A percentile compares a stretch with the other conserved stretches of the same genome.
These are phyloP conservation scores for Toxicodendron radicans DNA, from an alignment of 345 rosid species.

Conservation along the genomic window DNA sequence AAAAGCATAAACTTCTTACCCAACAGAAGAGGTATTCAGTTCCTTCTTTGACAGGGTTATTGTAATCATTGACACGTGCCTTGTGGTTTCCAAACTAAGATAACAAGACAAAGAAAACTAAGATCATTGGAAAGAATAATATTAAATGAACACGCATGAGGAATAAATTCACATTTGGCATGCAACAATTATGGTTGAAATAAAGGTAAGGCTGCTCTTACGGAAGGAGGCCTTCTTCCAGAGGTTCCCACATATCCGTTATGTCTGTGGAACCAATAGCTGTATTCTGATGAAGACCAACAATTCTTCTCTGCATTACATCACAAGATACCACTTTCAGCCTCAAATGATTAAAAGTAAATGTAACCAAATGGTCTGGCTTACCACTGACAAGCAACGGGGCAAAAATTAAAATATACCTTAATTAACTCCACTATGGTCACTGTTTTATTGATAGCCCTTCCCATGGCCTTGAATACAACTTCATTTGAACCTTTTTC, in stretches of 20 bases:
- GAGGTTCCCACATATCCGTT: constrained; percentile 91
- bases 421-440: constrained; percentile 88
- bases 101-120: constrained; percentile 6
- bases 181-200: background rate
- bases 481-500: constrained; percentile 77
- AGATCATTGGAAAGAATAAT: background rate
- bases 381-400: background rate
- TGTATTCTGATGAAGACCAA: constrained; percentile 88
- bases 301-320: constrained; percentile 77
- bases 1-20: constrained; percentile 44
- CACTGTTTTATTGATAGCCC: constrained; percentile 95
- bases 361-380: background rate
- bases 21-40: constrained; percentile 65
- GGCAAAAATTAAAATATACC: constrained; percentile 33
- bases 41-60: constrained; percentile 79
- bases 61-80: constrained; percentile 98
- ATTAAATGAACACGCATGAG: background rate
- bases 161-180: background rate
- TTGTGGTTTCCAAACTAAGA: constrained; percentile 85
- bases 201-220: constrained; percentile 35
- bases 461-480: constrained; percentile 96
- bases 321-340: constrained; percentile 18
- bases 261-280: constrained; percentile 90
- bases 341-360: background rate
- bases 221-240: constrained; percentile 97